Evolutionary conservation across 2,329 filamentous ascomycete species (phyloP), one percentile per base, ranked within the genome.

Genomic region (Botrytis tulipae): DNA sequence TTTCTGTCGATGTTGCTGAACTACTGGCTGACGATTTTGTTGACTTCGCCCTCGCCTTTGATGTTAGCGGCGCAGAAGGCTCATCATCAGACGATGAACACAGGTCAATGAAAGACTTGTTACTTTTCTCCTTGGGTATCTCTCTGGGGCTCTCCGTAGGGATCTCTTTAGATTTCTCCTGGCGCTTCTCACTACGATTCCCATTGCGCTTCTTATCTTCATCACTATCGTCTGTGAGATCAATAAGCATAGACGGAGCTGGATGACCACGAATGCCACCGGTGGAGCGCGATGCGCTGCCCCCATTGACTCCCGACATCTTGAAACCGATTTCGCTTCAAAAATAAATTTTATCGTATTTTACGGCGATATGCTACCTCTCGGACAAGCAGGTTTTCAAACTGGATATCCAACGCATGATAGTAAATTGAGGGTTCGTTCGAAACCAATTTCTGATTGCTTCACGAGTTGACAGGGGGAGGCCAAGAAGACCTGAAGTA

Each of bases 21-120:
- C 16, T 29, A 6, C 37, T 54, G n/a, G 8, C 46, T 40, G 25
- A 7, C 14, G 9, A 42, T 32, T 32, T 54, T 12, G 35, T n/a
- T 12, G 32, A 22, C 37, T 67, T 54, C 16, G 22, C 25, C 35
- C n/a, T 20, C 32, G 35, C 66, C 12, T 18, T 18, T 16, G 51
- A 20, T 32, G 7, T 68, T 68, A 22, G 16, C 18, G n/a, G 35
- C 48, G 6, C 35, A 57, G 48, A 40, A 42, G 48, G 35, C 42
- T 68, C 66, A 16, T 68, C 66, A 32, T 68, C 66, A 25, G 66
- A 68, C 40, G 37, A 32, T 10, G 54, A 32, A 22, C 46, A 57
- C 35, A 68, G 42, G 54, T 68, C 66, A 54, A 68, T 68, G 35
- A 57, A 9, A 7, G 25, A 6, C 35, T 8, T 40, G 29, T 32